These are phyloP conservation scores for Camillea tinctor DNA, from an alignment of 2,329 filamentous ascomycete genomes.

Conservation along the genomic window DNA sequence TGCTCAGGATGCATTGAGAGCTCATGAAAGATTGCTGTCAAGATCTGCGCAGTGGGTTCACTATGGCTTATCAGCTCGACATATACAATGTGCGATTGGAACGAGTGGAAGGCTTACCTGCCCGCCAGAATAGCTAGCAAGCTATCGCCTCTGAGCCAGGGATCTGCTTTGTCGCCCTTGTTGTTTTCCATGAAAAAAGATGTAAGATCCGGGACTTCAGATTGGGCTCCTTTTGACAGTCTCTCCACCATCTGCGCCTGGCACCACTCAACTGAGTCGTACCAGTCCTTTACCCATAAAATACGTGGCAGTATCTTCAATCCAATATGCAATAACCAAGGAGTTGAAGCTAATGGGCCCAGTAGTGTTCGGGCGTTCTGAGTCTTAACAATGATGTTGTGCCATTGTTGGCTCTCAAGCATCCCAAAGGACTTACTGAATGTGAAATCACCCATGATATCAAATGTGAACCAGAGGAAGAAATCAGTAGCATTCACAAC, in stretches of 20 bases:
- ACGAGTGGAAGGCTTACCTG: constrained; percentile 13
- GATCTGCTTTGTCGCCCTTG: constrained; percentile 5
- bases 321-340: constrained; percentile 27
- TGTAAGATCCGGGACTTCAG: background rate
- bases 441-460: constrained; percentile 6
- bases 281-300: constrained; percentile 23
- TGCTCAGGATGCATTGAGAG: constrained; percentile 14
- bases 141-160: constrained; percentile 17
- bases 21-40: too few species aligned
- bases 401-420: background rate
- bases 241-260: constrained; percentile 16
- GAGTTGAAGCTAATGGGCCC: constrained; percentile 29
- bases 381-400: constrained; percentile 9
- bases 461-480: constrained; percentile 6
- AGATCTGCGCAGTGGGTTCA: constrained; percentile 11
- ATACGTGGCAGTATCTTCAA: constrained; percentile 18
- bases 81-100: background rate
- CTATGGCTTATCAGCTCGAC: constrained; percentile 5
- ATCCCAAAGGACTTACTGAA: constrained; percentile 4
- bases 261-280: constrained; percentile 22
- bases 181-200: background rate
- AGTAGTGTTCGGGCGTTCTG: constrained; percentile 28
- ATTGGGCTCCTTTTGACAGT: background rate
- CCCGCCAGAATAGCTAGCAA: constrained; percentile 26
- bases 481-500: constrained; percentile 27